Conservation (phyloP, 2,329 filamentous ascomycete species). For the Aspergillus puulaauensis region DNA sequence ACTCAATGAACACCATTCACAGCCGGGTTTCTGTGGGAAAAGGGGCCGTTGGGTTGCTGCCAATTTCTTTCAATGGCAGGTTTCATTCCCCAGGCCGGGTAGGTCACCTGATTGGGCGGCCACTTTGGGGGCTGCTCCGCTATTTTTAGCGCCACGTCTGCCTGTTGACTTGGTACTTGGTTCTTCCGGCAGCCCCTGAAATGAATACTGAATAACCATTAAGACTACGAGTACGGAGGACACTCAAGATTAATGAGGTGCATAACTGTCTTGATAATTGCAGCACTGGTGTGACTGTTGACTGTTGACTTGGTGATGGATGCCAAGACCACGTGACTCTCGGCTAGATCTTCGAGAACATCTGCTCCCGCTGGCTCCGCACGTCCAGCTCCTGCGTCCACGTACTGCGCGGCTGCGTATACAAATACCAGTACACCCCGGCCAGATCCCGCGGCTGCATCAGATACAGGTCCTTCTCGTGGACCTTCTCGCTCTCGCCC, state of each 20-base stretch:
- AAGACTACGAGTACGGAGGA: too few relatives aligned
- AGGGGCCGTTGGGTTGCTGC: not conserved
- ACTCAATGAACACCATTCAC: not conserved
- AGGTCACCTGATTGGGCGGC: too few relatives aligned
- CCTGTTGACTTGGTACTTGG: not conserved
- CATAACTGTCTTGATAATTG: too few relatives aligned
- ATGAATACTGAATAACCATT: too few relatives aligned
- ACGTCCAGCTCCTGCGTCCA: slow-evolving; percentile 22
- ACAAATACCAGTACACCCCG: slow-evolving; percentile 17
- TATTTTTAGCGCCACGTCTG: not conserved
- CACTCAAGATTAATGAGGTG: too few relatives aligned
- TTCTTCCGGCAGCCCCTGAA: too few relatives aligned
- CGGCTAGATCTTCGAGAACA: slow-evolving; percentile 16
- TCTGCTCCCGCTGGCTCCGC: slow-evolving; percentile 14
- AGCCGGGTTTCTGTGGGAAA: not conserved
- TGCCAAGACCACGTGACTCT: not conserved
- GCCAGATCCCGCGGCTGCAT: slow-evolving; percentile 19
- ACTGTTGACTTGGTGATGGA: too few relatives aligned
- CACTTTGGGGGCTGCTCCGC: not conserved
- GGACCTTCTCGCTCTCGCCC: slow-evolving; percentile 9
- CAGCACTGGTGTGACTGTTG: too few relatives aligned
- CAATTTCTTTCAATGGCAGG: too few relatives aligned
- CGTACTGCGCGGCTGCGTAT: slow-evolving; percentile 17
- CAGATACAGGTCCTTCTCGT: slow-evolving; percentile 16
- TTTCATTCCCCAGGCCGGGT: not conserved